phyloP scores from a whole-genome alignment of 2,329 filamentous ascomycete genomes.

The Arthrobotrys megalospora region DNA sequence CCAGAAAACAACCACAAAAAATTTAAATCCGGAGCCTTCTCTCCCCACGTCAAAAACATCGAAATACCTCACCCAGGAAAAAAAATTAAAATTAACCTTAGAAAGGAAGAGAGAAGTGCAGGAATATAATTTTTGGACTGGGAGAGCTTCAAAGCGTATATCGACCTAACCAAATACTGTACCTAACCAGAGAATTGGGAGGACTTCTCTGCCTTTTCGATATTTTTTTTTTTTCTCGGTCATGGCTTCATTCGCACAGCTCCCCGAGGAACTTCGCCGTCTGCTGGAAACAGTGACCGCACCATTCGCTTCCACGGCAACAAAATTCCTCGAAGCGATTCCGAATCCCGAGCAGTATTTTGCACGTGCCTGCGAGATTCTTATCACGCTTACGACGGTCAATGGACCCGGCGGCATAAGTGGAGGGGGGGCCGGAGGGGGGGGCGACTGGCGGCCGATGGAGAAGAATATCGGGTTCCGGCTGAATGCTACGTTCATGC shows the following conservation, averaged over 20 bases:
- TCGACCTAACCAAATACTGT: too few species aligned
- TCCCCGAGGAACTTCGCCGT: conserved; percentile 62
- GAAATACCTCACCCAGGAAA: conserved; percentile 25
- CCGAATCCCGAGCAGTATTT: conserved; percentile 61
- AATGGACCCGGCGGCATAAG: conserved; percentile 34
- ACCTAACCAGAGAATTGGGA: too few species aligned
- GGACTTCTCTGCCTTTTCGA: too few species aligned
- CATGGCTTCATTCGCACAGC: conserved; percentile 62
- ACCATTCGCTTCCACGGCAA: conserved; percentile 62
- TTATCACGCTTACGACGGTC: conserved; percentile 62
- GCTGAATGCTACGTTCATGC: conserved; percentile 64
- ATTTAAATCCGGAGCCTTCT: conserved; percentile 18
- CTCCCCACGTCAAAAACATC: conserved; percentile 12
- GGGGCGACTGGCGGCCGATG: conserved; percentile 50
- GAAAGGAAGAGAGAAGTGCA: not conserved
- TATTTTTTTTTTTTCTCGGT: too few species aligned
- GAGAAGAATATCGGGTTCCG: conserved; percentile 63
- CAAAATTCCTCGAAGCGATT: conserved; percentile 62
- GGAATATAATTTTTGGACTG: too few species aligned
- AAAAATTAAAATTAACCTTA: conserved; percentile 1
- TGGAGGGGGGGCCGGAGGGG: conserved; percentile 21
- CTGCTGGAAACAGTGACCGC: conserved; percentile 61
- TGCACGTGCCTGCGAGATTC: conserved; percentile 64
- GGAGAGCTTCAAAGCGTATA: too few species aligned
- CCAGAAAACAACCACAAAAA: conserved; percentile 22